These are phyloP conservation scores for Colletotrichum sublineola DNA, from an alignment of 2,329 filamentous ascomycete species.

Conservation along the genomic window DNA sequence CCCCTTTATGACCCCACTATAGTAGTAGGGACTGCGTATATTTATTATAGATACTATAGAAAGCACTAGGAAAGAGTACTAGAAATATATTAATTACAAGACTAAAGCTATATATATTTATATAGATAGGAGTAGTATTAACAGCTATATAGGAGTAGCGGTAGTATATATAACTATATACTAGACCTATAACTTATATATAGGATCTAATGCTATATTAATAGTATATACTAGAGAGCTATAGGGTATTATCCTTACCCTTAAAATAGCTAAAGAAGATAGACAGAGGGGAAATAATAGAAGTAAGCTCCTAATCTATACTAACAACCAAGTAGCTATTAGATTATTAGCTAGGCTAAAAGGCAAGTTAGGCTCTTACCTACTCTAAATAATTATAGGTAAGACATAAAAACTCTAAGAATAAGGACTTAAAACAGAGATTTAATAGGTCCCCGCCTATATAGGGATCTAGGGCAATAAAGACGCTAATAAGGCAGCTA, in stretches of 20 bases:
- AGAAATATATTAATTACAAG: background rate
- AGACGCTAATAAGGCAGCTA: background rate
- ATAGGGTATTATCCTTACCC: background rate
- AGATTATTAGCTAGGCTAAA: constrained; percentile 1
- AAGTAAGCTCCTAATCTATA: constrained; percentile 6
- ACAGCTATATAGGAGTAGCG: background rate
- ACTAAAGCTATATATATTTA: background rate
- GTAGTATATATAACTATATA: background rate
- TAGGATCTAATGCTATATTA: background rate
- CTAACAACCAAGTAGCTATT: background rate
- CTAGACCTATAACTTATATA: background rate
- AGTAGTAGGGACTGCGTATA: background rate
- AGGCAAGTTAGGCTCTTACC: background rate
- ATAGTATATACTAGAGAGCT: constrained; percentile 7
- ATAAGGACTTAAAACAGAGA: background rate
- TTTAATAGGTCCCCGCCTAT: background rate
- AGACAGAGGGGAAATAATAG: background rate
- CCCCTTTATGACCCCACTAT: background rate
- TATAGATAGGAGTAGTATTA: background rate
- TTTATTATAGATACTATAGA: background rate
- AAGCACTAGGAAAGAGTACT: background rate
- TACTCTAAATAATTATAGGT: background rate
- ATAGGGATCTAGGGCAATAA: background rate
- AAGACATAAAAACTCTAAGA: background rate
- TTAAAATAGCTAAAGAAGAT: constrained; percentile 1